These are phyloP conservation scores for Hyphopichia pseudoburtonii DNA, from an alignment of 1,139 yeast genomes.

Conservation along the genomic window DNA sequence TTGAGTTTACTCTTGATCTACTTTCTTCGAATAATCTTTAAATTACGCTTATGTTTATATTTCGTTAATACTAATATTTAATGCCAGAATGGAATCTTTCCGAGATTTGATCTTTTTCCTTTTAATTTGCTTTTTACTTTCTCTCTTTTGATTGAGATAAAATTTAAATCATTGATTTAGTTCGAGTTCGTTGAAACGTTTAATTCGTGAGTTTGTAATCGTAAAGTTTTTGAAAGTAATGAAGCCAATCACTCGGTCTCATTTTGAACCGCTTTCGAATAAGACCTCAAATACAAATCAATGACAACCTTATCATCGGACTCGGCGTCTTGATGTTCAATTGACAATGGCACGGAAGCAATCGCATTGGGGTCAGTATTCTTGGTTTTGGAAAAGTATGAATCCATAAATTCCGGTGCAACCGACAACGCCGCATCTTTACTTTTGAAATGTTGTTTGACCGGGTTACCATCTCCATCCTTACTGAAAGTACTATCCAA, in stretches of 20 bases:
- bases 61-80: too few species aligned
- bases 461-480: not conserved
- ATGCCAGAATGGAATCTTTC: too few species aligned
- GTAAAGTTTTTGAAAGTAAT: too few species aligned
- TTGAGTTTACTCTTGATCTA: too few species aligned
- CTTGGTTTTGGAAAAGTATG: conserved; percentile 1
- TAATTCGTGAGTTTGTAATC: too few species aligned
- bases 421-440: not conserved
- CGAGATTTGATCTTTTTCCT: too few species aligned
- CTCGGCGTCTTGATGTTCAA: conserved; percentile 1
- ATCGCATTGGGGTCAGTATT: conserved; percentile 1
- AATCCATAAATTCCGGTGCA: conserved; percentile 3
- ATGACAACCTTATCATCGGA: conserved; percentile 4
- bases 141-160: too few species aligned
- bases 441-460: conserved; percentile 1
- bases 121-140: too few species aligned
- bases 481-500: conserved; percentile 2
- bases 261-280: not conserved
- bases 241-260: conserved; percentile 1
- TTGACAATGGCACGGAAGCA: not conserved
- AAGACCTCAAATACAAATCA: conserved; percentile 2
- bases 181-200: too few species aligned
- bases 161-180: not conserved
- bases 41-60: too few species aligned
- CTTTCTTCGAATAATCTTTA: too few species aligned